Conservation (phyloP, 768 basidiomycete genomes). For the Chalciporus piperatus region DNA sequence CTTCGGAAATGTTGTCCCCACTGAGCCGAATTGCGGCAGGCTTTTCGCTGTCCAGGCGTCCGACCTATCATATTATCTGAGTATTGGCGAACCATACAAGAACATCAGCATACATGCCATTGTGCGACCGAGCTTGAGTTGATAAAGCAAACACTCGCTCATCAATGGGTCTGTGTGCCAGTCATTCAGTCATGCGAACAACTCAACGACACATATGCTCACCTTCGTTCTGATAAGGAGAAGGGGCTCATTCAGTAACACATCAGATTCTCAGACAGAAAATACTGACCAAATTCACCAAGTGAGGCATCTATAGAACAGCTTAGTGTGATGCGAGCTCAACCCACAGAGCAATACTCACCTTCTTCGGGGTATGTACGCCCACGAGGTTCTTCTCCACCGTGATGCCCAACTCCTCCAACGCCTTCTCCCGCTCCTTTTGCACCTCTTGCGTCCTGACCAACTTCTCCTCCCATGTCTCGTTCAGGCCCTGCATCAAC, state of each 20-base stretch:
- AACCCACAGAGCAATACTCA: conserved; percentile 20
- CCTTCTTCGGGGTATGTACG: conserved; percentile 97
- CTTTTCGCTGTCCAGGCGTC: conserved; percentile 80
- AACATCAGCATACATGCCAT: conserved; percentile 44
- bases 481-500: conserved; percentile 87
- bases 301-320: conserved; percentile 74
- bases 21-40: conserved; percentile 88
- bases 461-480: conserved; percentile 97
- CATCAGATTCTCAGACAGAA: neutral
- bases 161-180: conserved; percentile 77
- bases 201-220: conserved; percentile 15
- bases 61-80: conserved; percentile 52
- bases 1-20: conserved; percentile 86
- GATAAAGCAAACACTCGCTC: conserved; percentile 94
- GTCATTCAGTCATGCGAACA: neutral
- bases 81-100: conserved; percentile 2
- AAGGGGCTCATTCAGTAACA: conserved; percentile 14
- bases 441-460: conserved; percentile 89
- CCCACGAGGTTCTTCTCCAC: conserved; percentile 96
- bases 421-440: conserved; percentile 93
- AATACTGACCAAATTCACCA: conserved; percentile 82
- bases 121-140: conserved; percentile 83
- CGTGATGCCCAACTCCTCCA: conserved; percentile 96
- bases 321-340: conserved; percentile 9
- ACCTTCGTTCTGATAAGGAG: conserved; percentile 67